Conservation (phyloP, 1,284 basidiomycete species). For the Athelia psychrophila region DNA sequence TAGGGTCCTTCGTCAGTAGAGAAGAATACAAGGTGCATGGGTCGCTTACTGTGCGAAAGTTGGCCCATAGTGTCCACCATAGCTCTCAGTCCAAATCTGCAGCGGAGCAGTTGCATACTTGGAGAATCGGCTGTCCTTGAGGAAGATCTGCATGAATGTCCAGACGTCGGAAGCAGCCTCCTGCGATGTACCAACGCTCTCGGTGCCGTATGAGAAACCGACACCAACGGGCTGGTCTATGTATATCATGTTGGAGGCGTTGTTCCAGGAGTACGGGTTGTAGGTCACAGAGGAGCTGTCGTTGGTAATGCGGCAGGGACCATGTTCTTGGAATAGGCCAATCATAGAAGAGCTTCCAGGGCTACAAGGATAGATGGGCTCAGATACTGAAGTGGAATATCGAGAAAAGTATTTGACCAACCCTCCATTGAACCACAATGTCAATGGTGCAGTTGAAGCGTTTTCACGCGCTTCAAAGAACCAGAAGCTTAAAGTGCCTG, state of each 20-base stretch:
- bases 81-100: constrained; percentile 63
- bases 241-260: constrained; percentile 54
- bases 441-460: constrained; percentile 52
- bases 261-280: constrained; percentile 68
- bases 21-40: neutral
- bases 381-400: neutral
- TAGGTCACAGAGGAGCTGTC: constrained; percentile 47
- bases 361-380: constrained; percentile 20
- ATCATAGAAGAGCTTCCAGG: constrained; percentile 69
- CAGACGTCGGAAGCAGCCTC: constrained; percentile 58
- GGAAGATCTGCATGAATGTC: constrained; percentile 67
- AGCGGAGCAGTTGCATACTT: constrained; percentile 48
- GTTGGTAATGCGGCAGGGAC: constrained; percentile 61
- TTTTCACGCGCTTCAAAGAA: constrained; percentile 63
- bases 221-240: constrained; percentile 64
- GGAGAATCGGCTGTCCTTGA: constrained; percentile 54
- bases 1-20: neutral
- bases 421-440: constrained; percentile 66
- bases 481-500: constrained; percentile 49
- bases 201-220: constrained; percentile 56
- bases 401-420: constrained; percentile 29
- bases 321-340: constrained; percentile 64
- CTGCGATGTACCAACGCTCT: constrained; percentile 47
- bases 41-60: constrained; percentile 39
- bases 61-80: constrained; percentile 66